These are phyloP conservation scores for Pseudogymnoascus sp. DNA, from an alignment of 2,329 filamentous ascomycete genomes.

Conservation along the genomic window DNA sequence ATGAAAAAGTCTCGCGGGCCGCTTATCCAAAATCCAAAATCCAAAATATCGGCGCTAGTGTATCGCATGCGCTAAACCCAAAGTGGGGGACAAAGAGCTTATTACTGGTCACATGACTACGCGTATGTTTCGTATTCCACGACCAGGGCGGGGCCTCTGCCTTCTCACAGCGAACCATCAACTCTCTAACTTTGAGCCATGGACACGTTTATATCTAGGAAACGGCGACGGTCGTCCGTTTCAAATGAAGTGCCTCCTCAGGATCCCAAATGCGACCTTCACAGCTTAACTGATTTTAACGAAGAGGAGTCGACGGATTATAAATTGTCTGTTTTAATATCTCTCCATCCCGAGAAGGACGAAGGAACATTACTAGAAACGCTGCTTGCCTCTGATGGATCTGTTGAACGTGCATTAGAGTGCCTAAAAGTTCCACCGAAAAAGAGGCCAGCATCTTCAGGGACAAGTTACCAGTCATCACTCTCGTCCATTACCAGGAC, in stretches of 20 bases:
- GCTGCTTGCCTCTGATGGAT: conserved; percentile 70
- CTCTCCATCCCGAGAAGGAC: conserved; percentile 58
- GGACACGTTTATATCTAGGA: background rate
- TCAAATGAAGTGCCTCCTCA: background rate
- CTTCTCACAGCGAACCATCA: background rate
- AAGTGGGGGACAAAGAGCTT: background rate
- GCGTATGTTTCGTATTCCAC: background rate
- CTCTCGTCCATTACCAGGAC: background rate
- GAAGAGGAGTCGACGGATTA: conserved; percentile 79
- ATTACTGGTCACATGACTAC: background rate
- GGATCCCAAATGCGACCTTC: background rate
- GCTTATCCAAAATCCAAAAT: conserved; percentile 2
- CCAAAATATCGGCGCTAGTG: background rate
- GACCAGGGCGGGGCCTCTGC: background rate
- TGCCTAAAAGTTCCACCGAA: conserved; percentile 37
- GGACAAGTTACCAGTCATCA: background rate
- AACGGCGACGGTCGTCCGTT: background rate
- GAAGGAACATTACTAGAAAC: conserved; percentile 69
- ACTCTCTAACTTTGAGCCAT: background rate
- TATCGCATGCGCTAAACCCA: background rate
- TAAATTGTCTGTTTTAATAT: conserved; percentile 77
- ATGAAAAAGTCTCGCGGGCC: conserved; percentile 2
- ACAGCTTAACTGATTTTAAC: conserved; percentile 16
- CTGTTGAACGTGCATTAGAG: conserved; percentile 56
- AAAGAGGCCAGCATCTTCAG: background rate